These are phyloP conservation scores for Klebsormidium nitens DNA, from an alignment of 139 green algal species.

Conservation along the genomic window DNA sequence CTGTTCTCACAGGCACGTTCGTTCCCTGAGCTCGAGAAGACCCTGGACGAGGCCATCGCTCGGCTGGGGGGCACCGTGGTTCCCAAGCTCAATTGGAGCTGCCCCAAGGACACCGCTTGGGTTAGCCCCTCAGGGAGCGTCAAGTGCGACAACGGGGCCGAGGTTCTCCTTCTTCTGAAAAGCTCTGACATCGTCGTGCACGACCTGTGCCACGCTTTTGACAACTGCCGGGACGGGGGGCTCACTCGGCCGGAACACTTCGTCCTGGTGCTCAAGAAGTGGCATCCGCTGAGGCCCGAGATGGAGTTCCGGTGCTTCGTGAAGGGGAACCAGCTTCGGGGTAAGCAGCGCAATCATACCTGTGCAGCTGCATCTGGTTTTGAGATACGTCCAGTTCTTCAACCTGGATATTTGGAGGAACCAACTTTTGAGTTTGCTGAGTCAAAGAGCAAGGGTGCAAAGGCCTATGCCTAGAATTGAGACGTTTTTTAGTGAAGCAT, in stretches of 20 bases:
- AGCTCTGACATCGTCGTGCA: slow-evolving; percentile 76
- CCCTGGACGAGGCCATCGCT: slow-evolving; percentile 53
- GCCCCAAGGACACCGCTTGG: slow-evolving; percentile 83
- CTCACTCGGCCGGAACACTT: slow-evolving; percentile 20
- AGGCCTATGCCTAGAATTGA: background rate
- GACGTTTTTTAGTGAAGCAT: background rate
- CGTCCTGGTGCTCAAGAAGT: slow-evolving; percentile 69
- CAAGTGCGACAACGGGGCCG: slow-evolving; percentile 58
- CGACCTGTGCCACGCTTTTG: slow-evolving; percentile 60
- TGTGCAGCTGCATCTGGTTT: background rate
- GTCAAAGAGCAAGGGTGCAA: background rate
- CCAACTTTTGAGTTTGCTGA: background rate
- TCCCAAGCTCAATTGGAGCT: slow-evolving; percentile 90
- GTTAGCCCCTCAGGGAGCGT: slow-evolving; percentile 52
- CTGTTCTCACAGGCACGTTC: slow-evolving; percentile 15
- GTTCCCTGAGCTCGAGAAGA: slow-evolving; percentile 23
- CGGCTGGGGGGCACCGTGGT: slow-evolving; percentile 64
- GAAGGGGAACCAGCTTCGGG: slow-evolving; percentile 33
- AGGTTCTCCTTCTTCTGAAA: slow-evolving; percentile 87
- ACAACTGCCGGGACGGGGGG: slow-evolving; percentile 2
- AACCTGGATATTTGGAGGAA: background rate
- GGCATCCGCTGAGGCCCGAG: slow-evolving; percentile 61
- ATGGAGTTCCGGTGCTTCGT: slow-evolving; percentile 94
- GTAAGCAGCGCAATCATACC: slow-evolving; percentile 12
- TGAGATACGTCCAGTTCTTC: background rate